Conservation (phyloP, 2,329 filamentous ascomycete species). For the Aspergillus neotritici region DNA sequence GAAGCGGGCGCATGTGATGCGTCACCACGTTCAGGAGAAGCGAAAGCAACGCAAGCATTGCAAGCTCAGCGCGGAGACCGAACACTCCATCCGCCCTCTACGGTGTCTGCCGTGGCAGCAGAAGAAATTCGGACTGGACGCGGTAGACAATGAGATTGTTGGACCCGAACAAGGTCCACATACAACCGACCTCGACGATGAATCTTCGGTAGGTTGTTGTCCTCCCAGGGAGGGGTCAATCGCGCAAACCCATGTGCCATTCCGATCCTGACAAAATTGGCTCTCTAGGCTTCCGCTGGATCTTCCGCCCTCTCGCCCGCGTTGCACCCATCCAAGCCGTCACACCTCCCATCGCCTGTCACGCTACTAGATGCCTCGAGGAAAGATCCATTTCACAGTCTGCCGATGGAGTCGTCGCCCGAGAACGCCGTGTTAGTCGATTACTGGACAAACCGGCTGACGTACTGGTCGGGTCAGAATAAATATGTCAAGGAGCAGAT, state of each 20-base stretch:
- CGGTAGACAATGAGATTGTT: constrained; percentile 1
- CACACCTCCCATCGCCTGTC: constrained; percentile 18
- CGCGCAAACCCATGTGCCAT: no score
- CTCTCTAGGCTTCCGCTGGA: constrained; percentile 12
- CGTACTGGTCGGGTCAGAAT: constrained; percentile 41
- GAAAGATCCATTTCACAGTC: constrained; percentile 29
- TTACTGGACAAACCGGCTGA: constrained; percentile 32
- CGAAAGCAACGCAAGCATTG: constrained; percentile 27
- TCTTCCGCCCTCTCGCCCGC: constrained; percentile 10
- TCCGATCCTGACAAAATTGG: no score
- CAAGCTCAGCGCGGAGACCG: constrained; percentile 15
- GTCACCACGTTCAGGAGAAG: constrained; percentile 41
- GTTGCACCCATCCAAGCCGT: constrained; percentile 7
- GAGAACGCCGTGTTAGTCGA: constrained; percentile 32
- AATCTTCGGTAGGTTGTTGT: neutral
- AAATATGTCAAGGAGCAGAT: constrained; percentile 31
- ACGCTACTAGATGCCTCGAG: constrained; percentile 24
- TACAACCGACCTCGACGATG: neutral
- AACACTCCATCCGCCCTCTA: constrained; percentile 10
- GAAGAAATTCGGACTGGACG: constrained; percentile 6
- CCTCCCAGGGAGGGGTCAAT: no score
- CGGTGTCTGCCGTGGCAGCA: constrained; percentile 23
- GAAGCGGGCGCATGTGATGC: constrained; percentile 42
- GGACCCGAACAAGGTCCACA: neutral
- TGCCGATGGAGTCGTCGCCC: constrained; percentile 20